Evolutionary conservation across 345 rosid genomes (phyloP).

Genomic region (Populus ilicifolia): DNA sequence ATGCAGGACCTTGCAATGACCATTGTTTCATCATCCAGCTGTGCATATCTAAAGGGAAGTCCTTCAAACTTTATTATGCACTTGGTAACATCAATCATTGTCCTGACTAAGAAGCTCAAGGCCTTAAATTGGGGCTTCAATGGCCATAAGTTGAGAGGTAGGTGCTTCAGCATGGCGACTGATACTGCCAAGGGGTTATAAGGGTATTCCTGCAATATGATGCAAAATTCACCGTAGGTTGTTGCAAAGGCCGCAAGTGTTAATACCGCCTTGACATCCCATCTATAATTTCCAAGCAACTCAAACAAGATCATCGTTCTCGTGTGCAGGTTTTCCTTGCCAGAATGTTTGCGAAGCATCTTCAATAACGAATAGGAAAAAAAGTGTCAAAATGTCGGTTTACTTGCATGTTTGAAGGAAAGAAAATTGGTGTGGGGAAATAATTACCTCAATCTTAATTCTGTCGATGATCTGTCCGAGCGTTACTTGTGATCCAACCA

Average conservation of each 20-base stretch:
- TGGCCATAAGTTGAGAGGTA: conserved; percentile 37
- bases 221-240: conserved; percentile 57
- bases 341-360: conserved; percentile 45
- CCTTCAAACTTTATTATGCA: conserved; percentile 54
- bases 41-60: conserved; percentile 36
- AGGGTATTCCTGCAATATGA: conserved; percentile 42
- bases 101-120: conserved; percentile 41
- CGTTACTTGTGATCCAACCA: conserved; percentile 41
- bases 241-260: conserved; percentile 63
- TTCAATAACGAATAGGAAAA: conserved; percentile 25
- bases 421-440: conserved; percentile 11
- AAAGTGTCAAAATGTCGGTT: background rate
- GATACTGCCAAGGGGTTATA: conserved; percentile 53
- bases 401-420: background rate
- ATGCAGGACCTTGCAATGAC: conserved; percentile 42
- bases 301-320: conserved; percentile 57
- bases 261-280: conserved; percentile 72
- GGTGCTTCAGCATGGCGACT: conserved; percentile 49
- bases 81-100: conserved; percentile 51
- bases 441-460: conserved; percentile 44
- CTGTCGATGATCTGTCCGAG: conserved; percentile 38
- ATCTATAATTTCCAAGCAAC: conserved; percentile 51
- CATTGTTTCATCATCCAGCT: conserved; percentile 36
- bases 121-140: conserved; percentile 54
- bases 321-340: conserved; percentile 34